These are phyloP conservation scores for Drosera spatulata DNA, from an alignment of 179 eudicot species.

Conservation along the genomic window DNA sequence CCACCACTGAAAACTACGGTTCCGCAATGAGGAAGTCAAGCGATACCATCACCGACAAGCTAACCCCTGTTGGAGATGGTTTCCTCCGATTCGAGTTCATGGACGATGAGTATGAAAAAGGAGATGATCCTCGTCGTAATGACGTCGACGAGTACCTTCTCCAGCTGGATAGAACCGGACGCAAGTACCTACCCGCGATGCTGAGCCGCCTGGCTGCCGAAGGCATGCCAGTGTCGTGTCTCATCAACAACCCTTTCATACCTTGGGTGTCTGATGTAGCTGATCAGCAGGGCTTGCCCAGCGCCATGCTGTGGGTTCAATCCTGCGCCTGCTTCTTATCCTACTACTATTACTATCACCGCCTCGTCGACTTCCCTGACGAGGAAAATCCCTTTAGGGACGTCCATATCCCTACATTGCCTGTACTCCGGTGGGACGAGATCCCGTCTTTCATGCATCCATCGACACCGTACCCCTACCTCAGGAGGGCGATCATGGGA, in stretches of 20 bases:
- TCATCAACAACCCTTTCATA: slow-evolving; percentile 68
- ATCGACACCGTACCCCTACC: slow-evolving; percentile 40
- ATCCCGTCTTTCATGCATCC: slow-evolving; percentile 75
- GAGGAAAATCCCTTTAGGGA: slow-evolving; percentile 39
- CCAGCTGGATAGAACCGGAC: slow-evolving; percentile 43
- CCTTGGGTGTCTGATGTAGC: slow-evolving; percentile 95
- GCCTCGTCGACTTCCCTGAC: slow-evolving; percentile 41
- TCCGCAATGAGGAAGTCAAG: slow-evolving; percentile 22
- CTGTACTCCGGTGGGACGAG: slow-evolving; percentile 61
- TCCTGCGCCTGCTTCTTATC: slow-evolving; percentile 57
- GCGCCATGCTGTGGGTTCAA: slow-evolving; percentile 82
- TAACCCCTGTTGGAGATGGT: slow-evolving; percentile 46
- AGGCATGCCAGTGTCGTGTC: slow-evolving; percentile 55
- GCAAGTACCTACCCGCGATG: slow-evolving; percentile 27
- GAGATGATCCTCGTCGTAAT: slow-evolving; percentile 22
- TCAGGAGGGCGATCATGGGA: slow-evolving; percentile 48
- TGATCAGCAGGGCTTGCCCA: slow-evolving; percentile 33
- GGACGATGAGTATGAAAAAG: slow-evolving; percentile 44
- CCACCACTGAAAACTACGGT: slow-evolving; percentile 37
- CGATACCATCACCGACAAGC: slow-evolving; percentile 21
- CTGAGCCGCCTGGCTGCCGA: slow-evolving; percentile 22
- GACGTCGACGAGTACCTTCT: slow-evolving; percentile 44
- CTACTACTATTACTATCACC: slow-evolving; percentile 44
- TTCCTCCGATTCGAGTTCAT: slow-evolving; percentile 60
- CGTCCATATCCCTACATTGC: slow-evolving; percentile 46